Conservation (phyloP, 2,329 filamentous ascomycete species). For the Salinomyces thailandicus region DNA sequence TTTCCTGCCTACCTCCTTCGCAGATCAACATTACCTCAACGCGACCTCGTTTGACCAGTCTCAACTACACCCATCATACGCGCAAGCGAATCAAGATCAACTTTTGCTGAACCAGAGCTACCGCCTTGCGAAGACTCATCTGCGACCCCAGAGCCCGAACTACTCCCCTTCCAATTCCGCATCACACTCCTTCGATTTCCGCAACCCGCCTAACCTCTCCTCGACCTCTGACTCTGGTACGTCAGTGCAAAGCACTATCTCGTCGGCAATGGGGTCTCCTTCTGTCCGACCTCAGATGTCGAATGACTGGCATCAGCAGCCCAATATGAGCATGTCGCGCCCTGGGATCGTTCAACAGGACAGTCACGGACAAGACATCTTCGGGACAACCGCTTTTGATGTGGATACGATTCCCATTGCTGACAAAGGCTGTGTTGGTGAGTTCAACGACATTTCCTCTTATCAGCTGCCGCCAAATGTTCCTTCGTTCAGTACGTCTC, state of each 20-base stretch:
- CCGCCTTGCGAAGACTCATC: constrained; percentile 28
- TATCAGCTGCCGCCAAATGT: constrained; percentile 16
- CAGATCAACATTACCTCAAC: constrained; percentile 18
- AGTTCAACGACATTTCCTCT: constrained; percentile 34
- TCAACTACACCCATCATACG: constrained; percentile 23
- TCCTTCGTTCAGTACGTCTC: constrained; percentile 13
- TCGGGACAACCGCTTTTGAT: constrained; percentile 47
- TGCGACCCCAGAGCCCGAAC: constrained; percentile 28
- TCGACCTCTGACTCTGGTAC: constrained; percentile 42
- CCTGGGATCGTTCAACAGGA: constrained; percentile 53
- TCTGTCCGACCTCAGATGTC: constrained; percentile 51
- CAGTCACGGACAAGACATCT: constrained; percentile 42
- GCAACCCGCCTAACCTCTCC: constrained; percentile 34
- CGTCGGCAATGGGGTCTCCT: constrained; percentile 42
- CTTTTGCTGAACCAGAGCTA: constrained; percentile 28
- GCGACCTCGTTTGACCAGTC: constrained; percentile 29
- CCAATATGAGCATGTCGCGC: constrained; percentile 39
- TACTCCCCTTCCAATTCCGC: constrained; percentile 36
- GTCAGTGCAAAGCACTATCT: constrained; percentile 38
- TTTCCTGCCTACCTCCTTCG: constrained; percentile 18
- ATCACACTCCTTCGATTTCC: constrained; percentile 38
- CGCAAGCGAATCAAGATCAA: constrained; percentile 25
- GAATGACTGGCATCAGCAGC: constrained; percentile 44
- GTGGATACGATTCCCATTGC: constrained; percentile 38
- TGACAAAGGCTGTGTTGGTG: constrained; percentile 42